Percentiles rank a stretch among this genome's conserved stretches.
Conservation (phyloP, 441 rosid genomes). For the Melastoma candidum region DNA sequence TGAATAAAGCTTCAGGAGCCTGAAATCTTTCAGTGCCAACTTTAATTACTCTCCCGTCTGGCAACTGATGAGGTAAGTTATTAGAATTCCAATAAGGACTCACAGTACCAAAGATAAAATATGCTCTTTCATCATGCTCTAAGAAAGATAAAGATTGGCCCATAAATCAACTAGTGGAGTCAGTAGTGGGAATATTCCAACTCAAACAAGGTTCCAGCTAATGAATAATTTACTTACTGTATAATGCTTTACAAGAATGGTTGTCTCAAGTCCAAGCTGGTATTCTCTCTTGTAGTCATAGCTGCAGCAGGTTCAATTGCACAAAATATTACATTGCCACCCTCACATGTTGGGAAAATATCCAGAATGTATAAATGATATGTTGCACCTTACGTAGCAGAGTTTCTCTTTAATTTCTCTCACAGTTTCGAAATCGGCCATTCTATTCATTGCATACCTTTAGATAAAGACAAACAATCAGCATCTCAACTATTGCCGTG, state of each 20-base stretch:
- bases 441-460: slow-evolving; percentile 90
- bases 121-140: not conserved
- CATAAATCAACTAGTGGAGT: not conserved
- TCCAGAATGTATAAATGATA: not conserved
- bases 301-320: slow-evolving; percentile 28
- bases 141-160: no score
- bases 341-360: not conserved
- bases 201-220: not conserved
- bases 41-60: slow-evolving; percentile 93
- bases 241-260: slow-evolving; percentile 87
- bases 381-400: slow-evolving; percentile 71
- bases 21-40: slow-evolving; percentile 98
- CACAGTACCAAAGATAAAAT: not conserved
- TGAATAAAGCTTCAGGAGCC: slow-evolving; percentile 96
- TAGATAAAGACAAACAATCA: slow-evolving; percentile 17
- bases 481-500: not conserved
- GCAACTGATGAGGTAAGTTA: slow-evolving; percentile 47
- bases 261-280: slow-evolving; percentile 93
- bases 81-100: not conserved
- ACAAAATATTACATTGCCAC: not conserved
- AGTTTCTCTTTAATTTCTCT: slow-evolving; percentile 97
- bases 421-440: slow-evolving; percentile 95
- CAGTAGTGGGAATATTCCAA: no score
- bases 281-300: slow-evolving; percentile 94
- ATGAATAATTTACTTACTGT: slow-evolving; percentile 48